phyloP scores from a whole-genome alignment of 1,139 yeast species.

The Candida gigantensis region DNA sequence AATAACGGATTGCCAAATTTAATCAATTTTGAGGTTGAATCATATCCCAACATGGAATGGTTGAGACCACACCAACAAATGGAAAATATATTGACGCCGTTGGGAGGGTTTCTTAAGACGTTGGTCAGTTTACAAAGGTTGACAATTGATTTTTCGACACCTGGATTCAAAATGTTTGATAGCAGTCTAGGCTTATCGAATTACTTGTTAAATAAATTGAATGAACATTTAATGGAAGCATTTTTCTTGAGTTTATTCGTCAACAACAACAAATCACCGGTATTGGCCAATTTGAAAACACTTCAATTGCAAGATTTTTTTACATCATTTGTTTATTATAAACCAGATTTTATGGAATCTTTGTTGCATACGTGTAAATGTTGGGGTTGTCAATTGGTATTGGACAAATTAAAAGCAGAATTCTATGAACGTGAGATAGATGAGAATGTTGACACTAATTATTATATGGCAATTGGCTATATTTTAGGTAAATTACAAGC shows the following conservation, averaged over 20 bases:
- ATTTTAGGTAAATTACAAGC: slow-evolving; percentile 39
- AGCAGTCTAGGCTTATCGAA: slow-evolving; percentile 33
- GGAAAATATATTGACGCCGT: slow-evolving; percentile 33
- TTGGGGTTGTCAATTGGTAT: slow-evolving; percentile 35
- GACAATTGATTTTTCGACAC: slow-evolving; percentile 38
- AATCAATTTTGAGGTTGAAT: slow-evolving; percentile 31
- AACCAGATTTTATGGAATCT: slow-evolving; percentile 39
- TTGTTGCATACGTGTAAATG: slow-evolving; percentile 41
- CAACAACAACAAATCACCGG: slow-evolving; percentile 12
- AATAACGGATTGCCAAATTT: slow-evolving; percentile 36
- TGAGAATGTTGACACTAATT: slow-evolving; percentile 20
- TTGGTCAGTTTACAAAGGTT: slow-evolving; percentile 25
- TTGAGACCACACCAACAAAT: slow-evolving; percentile 39
- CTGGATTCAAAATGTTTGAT: slow-evolving; percentile 45
- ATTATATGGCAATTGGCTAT: slow-evolving; percentile 36
- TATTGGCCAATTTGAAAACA: slow-evolving; percentile 23
- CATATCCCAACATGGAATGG: slow-evolving; percentile 42
- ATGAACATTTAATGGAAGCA: slow-evolving; percentile 39
- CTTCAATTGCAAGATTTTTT: slow-evolving; percentile 40
- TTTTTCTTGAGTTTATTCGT: slow-evolving; percentile 33
- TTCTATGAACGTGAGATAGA: slow-evolving; percentile 19
- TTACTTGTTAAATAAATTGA: slow-evolving; percentile 31
- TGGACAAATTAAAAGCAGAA: slow-evolving; percentile 23
- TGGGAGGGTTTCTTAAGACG: slow-evolving; percentile 32
- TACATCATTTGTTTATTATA: slow-evolving; percentile 41